Evolutionary conservation across 2,329 filamentous ascomycete species (phyloP), one percentile per base, ranked within the genome.

Genomic region (Phyllosticta citribraziliensis): DNA sequence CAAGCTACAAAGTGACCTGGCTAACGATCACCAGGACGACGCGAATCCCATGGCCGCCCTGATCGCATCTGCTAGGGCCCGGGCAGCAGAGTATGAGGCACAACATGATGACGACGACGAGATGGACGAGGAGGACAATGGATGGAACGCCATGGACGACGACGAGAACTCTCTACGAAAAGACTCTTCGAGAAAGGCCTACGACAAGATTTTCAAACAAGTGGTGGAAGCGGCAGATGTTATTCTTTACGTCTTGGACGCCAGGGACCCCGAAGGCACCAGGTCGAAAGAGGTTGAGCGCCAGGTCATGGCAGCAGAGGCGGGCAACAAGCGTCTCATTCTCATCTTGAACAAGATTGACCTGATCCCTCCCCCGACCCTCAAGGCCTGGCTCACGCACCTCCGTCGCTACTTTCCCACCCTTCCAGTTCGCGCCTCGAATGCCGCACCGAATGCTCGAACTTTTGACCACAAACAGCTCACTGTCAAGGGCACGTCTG

Each of bases 271-370:
- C 1, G 88, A 95, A 73, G 90, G 91, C 63, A 97, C 92, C 30
- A 84, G 92, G 65, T 97, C 92, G 47, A 88, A 88, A 71, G 91
- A 96, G 66, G 88, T 97, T 53, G 92, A 97, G 80, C 87, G 90
- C 64, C 87, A 88, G 76, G 86, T 97, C 73, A 92, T 95, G 88
- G 88, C 91, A n/a, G 88, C 90, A 10, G 88, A 90, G 14, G 83
- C 82, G 27, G 89, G 88, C 61, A 87, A 87, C 66, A 97, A 97
- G 80, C 84, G 92, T 58, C 81, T 97, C 63, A 96, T 97, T 63
- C 84, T 97, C 63, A 84, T 97, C 62, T 80, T 97, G 67, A 97
- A 97, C 86, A 97, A 97, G 83, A 92, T 96, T 72, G 92, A 97
- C 73, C 82, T 97, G 61, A 83, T 97, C 54, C 92, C 92, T 2